These are phyloP conservation scores for Chaetomidium leptoderma DNA, from an alignment of 495 filamentous ascomycete species.

Conservation along the genomic window DNA sequence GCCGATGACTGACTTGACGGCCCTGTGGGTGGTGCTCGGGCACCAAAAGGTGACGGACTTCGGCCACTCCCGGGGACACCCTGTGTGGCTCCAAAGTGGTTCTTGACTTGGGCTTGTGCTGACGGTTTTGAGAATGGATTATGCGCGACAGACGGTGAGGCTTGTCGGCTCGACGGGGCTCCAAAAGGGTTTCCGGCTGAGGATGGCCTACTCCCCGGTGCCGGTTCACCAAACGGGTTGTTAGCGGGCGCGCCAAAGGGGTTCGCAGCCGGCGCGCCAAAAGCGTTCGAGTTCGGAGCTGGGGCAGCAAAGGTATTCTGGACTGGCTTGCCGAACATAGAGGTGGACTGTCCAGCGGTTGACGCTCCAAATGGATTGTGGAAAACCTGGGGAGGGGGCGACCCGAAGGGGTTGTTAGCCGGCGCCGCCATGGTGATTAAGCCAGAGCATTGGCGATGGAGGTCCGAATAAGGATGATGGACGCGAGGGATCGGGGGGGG, in stretches of 20 bases:
- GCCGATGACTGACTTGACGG: background rate
- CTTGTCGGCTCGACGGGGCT: constrained; percentile 7
- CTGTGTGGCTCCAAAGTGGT: background rate
- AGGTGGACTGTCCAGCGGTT: background rate
- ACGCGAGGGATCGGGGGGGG: constrained; percentile 2
- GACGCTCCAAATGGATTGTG: constrained; percentile 11
- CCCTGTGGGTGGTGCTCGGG: background rate
- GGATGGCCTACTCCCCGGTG: background rate
- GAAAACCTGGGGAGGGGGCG: constrained; percentile 13
- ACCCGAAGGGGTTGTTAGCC: constrained; percentile 31
- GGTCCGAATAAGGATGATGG: background rate
- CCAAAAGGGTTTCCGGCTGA: constrained; percentile 3
- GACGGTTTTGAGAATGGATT: constrained; percentile 14
- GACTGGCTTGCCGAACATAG: constrained; percentile 1
- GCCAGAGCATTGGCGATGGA: constrained; percentile 23
- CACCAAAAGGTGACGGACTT: constrained; percentile 15
- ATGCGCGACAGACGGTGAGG: background rate
- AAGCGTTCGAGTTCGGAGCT: constrained; percentile 4
- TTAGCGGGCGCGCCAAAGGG: constrained; percentile 15
- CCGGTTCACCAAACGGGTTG: constrained; percentile 4
- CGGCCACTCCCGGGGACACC: background rate
- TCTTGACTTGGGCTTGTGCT: background rate
- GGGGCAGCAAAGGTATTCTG: constrained; percentile 16
- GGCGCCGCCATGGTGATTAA: constrained; percentile 24
- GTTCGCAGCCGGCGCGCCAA: constrained; percentile 15